Evolutionary conservation across 768 basidiomycete species (phyloP).

Genomic region (Mrakia blollopis): DNA sequence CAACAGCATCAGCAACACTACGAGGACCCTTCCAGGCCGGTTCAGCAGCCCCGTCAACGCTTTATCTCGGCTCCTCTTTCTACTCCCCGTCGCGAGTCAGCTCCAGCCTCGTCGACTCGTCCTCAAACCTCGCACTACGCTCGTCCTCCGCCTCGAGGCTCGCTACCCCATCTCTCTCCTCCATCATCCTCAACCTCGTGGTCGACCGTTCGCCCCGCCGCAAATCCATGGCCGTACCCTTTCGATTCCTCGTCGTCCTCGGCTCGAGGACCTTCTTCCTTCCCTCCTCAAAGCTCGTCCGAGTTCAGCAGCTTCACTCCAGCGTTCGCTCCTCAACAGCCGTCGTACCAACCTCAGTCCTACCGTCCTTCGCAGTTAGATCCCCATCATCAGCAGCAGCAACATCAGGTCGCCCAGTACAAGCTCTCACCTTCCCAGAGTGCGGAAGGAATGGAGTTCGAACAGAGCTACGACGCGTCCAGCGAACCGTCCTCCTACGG

Average conservation of each 20-base stretch:
- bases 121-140: not conserved
- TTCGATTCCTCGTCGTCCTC: not conserved
- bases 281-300: not conserved
- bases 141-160: not conserved
- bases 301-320: not conserved
- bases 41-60: not conserved
- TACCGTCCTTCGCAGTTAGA: not conserved
- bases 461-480: not conserved
- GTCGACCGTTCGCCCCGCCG: not conserved
- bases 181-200: not conserved
- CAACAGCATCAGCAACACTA: not conserved
- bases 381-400: not conserved
- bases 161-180: not conserved
- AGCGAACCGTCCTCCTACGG: not conserved
- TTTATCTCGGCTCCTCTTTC: not conserved
- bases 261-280: not conserved
- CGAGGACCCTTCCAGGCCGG: not conserved
- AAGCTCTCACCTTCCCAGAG: not conserved
- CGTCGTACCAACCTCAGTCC: not conserved
- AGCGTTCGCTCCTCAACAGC: not conserved
- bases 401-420: not conserved
- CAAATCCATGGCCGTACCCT: not conserved
- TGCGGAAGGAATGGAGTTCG: not conserved
- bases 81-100: not conserved
- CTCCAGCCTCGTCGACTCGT: not conserved